phyloP scores from a whole-genome alignment of 2,329 filamentous ascomycete genomes.

The Cladosporium velox region DNA sequence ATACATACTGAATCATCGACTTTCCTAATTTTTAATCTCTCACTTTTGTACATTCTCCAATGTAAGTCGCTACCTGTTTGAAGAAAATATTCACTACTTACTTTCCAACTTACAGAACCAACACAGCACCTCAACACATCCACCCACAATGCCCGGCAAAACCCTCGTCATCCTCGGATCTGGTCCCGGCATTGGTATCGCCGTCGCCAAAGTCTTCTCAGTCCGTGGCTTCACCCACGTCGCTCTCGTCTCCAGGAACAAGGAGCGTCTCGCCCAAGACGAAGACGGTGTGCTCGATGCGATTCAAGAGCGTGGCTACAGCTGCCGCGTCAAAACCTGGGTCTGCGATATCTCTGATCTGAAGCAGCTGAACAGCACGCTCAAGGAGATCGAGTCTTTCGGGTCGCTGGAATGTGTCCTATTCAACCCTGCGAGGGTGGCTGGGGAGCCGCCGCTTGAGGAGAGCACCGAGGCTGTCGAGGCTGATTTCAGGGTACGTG shows the following conservation, averaged over 20 bases:
- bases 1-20: not conserved
- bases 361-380: conserved; percentile 39
- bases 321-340: conserved; percentile 48
- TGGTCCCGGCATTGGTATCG: conserved; percentile 52
- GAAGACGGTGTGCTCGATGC: conserved; percentile 34
- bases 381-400: conserved; percentile 47
- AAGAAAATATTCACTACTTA: not conserved
- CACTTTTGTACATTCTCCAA: not conserved
- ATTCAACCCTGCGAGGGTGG: conserved; percentile 56
- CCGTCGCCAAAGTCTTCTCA: conserved; percentile 46
- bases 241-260: conserved; percentile 51
- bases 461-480: conserved; percentile 49
- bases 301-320: conserved; percentile 35
- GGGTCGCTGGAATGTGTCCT: conserved; percentile 51
- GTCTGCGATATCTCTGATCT: conserved; percentile 49
- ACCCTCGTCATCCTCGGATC: conserved; percentile 47
- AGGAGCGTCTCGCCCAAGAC: conserved; percentile 42
- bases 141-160: conserved; percentile 31
- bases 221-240: conserved; percentile 50
- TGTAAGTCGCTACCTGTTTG: not conserved
- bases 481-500: conserved; percentile 51
- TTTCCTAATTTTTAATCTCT: not conserved
- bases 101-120: not conserved
- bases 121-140: not conserved
- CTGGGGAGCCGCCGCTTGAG: conserved; percentile 45